phyloP scores from a whole-genome alignment of 1,139 yeast species.

The Saccharomyces hybrid region DNA sequence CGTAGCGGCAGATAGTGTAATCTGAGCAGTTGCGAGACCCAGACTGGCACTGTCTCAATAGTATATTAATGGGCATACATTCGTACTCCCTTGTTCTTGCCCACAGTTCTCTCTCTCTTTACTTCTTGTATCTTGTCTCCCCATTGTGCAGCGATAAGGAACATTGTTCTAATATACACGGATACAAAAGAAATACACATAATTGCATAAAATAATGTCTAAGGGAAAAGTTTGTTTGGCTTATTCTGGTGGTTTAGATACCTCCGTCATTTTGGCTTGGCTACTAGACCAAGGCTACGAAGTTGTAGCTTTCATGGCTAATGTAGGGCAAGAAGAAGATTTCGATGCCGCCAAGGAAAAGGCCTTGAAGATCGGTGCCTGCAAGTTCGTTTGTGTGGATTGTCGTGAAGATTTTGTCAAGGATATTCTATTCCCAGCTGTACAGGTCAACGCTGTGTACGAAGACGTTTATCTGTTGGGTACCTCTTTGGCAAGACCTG shows the following conservation, averaged over 20 bases:
- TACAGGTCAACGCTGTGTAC: conserved; percentile 93
- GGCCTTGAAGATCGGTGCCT: conserved; percentile 94
- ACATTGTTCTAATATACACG: not conserved
- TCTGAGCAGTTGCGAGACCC: not conserved
- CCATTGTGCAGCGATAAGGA: not conserved
- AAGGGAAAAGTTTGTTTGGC: conserved; percentile 99
- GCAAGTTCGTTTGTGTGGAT: conserved; percentile 88
- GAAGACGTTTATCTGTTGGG: conserved; percentile 95
- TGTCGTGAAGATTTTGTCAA: conserved; percentile 93
- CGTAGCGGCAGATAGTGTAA: not conserved
- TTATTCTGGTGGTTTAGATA: conserved; percentile 97
- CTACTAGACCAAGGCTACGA: conserved; percentile 95
- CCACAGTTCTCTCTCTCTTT: not conserved
- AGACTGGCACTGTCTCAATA: not conserved
- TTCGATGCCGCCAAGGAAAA: conserved; percentile 94
- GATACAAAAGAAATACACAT: not conserved
- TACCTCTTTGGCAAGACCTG: conserved; percentile 97
- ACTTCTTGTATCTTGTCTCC: not conserved
- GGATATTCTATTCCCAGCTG: conserved; percentile 87
- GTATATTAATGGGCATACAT: not conserved
- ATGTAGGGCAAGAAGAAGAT: conserved; percentile 98
- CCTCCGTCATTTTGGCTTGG: conserved; percentile 97
- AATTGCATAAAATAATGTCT: conserved; percentile 45
- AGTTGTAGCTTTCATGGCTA: conserved; percentile 95
- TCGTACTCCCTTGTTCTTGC: not conserved